Base-by-base conservation (phyloP, 805 yeast genomes). In the Priceomyces carsonii region DNA sequence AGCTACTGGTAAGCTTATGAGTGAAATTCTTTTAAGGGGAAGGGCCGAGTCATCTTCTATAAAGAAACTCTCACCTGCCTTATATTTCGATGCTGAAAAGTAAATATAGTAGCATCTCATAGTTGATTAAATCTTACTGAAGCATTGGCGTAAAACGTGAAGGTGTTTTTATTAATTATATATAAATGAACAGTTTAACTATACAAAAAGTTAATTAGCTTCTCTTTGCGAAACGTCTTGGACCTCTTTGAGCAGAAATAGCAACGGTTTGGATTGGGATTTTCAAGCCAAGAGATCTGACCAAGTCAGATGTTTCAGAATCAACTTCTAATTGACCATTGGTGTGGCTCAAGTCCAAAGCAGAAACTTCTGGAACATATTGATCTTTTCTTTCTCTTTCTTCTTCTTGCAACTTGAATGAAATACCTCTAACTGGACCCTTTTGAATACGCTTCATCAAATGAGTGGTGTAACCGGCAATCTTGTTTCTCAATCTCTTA, bases 311-410 rank as follows among this genome's bases (percentile, higher is more conserved):
- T 64, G 98, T 91, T 77, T 89, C 96, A 69, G 85, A 78, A 75
- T 91, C 99, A 69, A 91, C 95, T 77, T 87, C 90, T 73, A 93
- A 86, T 68, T 85, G 93, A 71, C 89, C 89, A 77, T 89, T 88
- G 70, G 93, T 82, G 84, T 86, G 87, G 58, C 95, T 82, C 69
- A 93, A 85, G 79, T 93, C 98, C 72, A 93, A 87, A 74, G 99
- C 99, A 69, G 99, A 95, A 68, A 90, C 95, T 73, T 90, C 98
- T 77, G 99, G 99, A 66, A 95, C 99, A 78, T 90, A 93, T 80
- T 93, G 99, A 78, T 93, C 98, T 80, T 95, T 93, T 80, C 99
- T 87, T 82, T 93, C 99, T 84, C 99, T 91, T 85, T 93, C 99
- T 80, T 93, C 99, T 81, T 93, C 99, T 83, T 93, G 99, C 69